Evolutionary conservation across 2,329 filamentous ascomycete species (phyloP), one percentile per base, ranked within the genome.

Genomic region (Xylaria multiplex): DNA sequence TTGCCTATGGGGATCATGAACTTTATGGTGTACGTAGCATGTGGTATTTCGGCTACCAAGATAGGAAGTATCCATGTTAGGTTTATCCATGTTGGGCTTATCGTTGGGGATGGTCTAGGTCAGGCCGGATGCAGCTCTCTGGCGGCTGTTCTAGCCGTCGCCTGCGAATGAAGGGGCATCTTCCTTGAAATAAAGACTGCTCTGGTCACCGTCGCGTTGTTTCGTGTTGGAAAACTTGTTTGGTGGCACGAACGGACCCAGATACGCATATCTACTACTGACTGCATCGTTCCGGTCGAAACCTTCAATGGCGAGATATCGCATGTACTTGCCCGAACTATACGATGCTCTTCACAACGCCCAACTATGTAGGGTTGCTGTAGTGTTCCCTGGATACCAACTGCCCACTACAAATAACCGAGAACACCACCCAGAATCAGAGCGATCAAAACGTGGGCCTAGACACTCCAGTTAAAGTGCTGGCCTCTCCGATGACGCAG

Each of bases 261-360:
- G 55, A 42, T 43, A 27, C n/a, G 13, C 4, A 43, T 24, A 24
- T 32, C 11, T 27, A 55, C 35, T n/a, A 55, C 52, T n/a, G 35
- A 43, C 13, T 30, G 22, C n/a, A 27, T 43, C 19, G n/a, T 57
- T 22, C 13, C 24, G 22, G n/a, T 24, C 6, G 4, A 14, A 40
- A 32, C 30, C 27, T 30, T 45, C 19, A 30, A 59, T 32, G 3
- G 30, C 32, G 49, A 60, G 19, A 35, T 30, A 32, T 22, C 42
- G 55, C 40, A 59, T 53, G 32, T 30, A 49, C 62, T 54, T 64
- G n/a, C 48, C 55, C 45, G 30, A 46, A n/a, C 50, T n/a, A 42
- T 40, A 37, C 14, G 35, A 8, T 42, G 37, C n/a, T 27, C 16
- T 13, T 22, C 8, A n/a, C 22, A 24, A 55, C 30, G 27, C 13